Base-by-base conservation (phyloP, 192 early-diverging fungal species). In the Entophlyctis luteolus region DNA sequence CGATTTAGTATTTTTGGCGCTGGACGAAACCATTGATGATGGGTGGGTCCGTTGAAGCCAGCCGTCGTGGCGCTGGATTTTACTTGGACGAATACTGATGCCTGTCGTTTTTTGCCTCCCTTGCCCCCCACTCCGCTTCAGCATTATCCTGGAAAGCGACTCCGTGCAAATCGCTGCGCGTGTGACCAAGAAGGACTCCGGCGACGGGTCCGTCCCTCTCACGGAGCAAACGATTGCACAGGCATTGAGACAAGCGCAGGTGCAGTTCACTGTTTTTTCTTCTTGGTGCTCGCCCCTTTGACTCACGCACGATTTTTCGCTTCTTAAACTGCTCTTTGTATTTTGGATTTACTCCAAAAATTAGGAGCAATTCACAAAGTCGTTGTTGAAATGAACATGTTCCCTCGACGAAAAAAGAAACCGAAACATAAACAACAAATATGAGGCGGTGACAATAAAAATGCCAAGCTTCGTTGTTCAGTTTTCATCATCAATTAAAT, bases 1-100 rank as follows among this genome's bases (percentile, higher is more conserved):
- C 35, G 96, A 98, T 79, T 80, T 94, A 57, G 90, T 95, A 0
- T 85, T 91, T 45, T 84, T 98, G 34, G 88, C 89, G 2, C 74
- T 98, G 39, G 96, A 98, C 76, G 96, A 98, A 70, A 87, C 90
- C 35, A 87, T 98, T 29, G 96, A 98, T 73, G 92, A 95, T 65
- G 96, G 91, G 91, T 93, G 55, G 12, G 52, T 28, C 4, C 3
- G 55, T 31, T 56, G 25, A 34, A 28, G 5, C n/a, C 22, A 4
- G 32, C 28, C 4, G 55, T 8, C 5, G 55, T 3, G 3, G 6
- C 2, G 55, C 28, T n/a, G 3, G 6, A 4, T 34, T 3, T 56
- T n/a, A 32, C 23, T n/a, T 22, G 45, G 14, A 6, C 42, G 25
- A 23, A 6, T 10, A n/a, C 20, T 16, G 23, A 54, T 54, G 10